A percentile compares a stretch with the other conserved stretches of the same genome.
Conservation (phyloP, 2,329 filamentous ascomycete species). For the Metarhizium album region DNA sequence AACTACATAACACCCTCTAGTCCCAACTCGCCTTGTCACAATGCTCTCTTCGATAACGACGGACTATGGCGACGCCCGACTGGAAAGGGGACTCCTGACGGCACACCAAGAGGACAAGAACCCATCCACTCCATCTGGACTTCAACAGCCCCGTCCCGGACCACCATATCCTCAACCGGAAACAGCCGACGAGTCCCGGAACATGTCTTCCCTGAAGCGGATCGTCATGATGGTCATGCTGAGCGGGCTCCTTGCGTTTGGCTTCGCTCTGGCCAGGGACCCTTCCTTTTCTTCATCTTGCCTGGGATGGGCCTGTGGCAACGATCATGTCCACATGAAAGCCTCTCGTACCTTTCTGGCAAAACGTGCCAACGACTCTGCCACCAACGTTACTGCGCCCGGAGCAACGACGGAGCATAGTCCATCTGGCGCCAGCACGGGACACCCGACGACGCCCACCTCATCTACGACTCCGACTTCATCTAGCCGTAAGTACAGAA, state of each 20-base stretch:
- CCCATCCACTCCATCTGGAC: constrained; percentile 4
- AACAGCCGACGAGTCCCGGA: not conserved
- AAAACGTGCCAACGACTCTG: constrained; percentile 4
- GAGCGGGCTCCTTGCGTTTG: constrained; percentile 17
- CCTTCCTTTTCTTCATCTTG: not conserved
- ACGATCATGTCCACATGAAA: not conserved
- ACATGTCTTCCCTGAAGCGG: constrained; percentile 11
- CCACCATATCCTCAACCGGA: not conserved
- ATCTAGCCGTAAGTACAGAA: not conserved
- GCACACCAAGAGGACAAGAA: constrained; percentile 14
- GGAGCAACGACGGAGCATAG: not conserved
- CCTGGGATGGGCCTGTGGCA: constrained; percentile 1
- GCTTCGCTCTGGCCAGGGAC: constrained; percentile 9
- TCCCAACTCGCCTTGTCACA: not conserved
- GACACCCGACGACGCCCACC: not conserved
- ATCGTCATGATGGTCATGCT: constrained; percentile 12
- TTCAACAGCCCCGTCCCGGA: not conserved
- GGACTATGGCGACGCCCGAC: constrained; percentile 5
- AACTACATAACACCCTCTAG: not conserved
- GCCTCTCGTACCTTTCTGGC: constrained; percentile 1
- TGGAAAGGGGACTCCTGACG: constrained; percentile 15
- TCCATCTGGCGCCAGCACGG: not conserved
- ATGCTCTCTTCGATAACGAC: constrained; percentile 9
- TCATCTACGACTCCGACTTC: not conserved
- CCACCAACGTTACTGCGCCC: constrained; percentile 2